Base-by-base conservation (phyloP, 2,329 filamentous ascomycete species). In the Mycogone perniciosa region DNA sequence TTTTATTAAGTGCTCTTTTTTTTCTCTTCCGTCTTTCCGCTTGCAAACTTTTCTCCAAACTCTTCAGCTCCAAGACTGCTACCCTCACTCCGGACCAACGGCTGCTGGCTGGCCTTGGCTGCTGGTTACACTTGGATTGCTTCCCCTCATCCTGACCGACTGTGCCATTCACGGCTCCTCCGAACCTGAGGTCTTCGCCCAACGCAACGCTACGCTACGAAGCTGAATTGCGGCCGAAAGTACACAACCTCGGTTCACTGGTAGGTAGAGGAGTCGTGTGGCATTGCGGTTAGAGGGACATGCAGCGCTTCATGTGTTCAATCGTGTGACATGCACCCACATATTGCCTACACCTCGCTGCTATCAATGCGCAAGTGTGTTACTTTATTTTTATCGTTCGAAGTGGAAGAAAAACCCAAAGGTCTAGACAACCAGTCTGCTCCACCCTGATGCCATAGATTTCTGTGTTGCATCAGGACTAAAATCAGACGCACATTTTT, bases 371-470 rank as follows among this genome's bases (percentile, higher is more conserved):
- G 74, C 76, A 71, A 67, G 73, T 68, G 72, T 77, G 79, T 81
- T 71, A 79, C 74, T 79, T 77, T 64, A 66, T 67, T 69, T 66
- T 71, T 74, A 62, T 73, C 71, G 70, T 73, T 81, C 77, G 76
- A 76, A 78, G 78, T 82, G 80, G 79, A 76, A 82, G 77, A 82
- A 74, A 61, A 76, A 81, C 63, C 70, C 68, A 67, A 75, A 67
- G 79, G 80, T 77, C 79, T 82, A 82, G 80, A 83, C 80, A 82
- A 77, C 80, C 80, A 64, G 78, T 80, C 79, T 76, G 71, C 75
- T 83, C 80, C 80, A 82, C 80, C 80, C 80, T 80, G 79, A 70
- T 76, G 72, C 70, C 73, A 78, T 76, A 71, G 74, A 77, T 57
- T 52, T 59, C 47, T 68, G 73, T 81, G 76, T 76, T 77, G 68